phyloP scores from a whole-genome alignment of 2,329 filamentous ascomycete species.

The Coleophoma cylindrospora region DNA sequence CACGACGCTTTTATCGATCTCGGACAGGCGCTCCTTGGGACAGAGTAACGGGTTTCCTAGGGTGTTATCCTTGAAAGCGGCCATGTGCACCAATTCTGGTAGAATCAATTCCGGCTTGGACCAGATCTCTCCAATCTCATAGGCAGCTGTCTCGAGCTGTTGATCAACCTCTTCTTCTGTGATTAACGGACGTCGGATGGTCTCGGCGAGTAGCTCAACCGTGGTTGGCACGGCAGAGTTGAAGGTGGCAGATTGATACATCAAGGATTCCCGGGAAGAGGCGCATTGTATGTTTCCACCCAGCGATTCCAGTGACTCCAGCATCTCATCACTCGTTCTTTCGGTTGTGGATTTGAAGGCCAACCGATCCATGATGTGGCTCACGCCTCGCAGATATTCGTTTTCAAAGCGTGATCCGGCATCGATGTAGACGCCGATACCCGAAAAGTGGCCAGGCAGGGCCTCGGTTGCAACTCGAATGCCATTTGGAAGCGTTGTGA shows the following conservation, averaged over 20 bases:
- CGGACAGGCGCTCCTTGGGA: conserved; percentile 72
- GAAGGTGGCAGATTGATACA: conserved; percentile 99
- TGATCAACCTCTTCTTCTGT: conserved; percentile 81
- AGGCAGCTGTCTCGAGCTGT: conserved; percentile 87
- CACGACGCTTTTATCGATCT: conserved; percentile 71
- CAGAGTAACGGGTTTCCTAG: conserved; percentile 91
- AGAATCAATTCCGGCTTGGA: conserved; percentile 93
- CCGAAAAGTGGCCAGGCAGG: conserved; percentile 88
- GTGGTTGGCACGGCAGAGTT: conserved; percentile 84
- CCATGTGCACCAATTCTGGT: conserved; percentile 91
- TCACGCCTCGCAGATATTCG: conserved; percentile 76
- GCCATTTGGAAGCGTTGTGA: conserved; percentile 88
- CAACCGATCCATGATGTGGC: conserved; percentile 91
- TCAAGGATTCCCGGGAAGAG: conserved; percentile 89
- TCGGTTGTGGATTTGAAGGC: conserved; percentile 85
- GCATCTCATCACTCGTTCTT: conserved; percentile 74
- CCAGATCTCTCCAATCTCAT: conserved; percentile 98
- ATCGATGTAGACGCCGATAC: conserved; percentile 93
- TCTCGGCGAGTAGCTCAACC: conserved; percentile 83
- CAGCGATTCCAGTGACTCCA: conserved; percentile 80
- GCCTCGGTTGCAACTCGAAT: conserved; percentile 92
- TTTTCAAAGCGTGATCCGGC: conserved; percentile 94
- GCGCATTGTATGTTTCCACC: conserved; percentile 97
- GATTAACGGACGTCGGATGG: conserved; percentile 79
- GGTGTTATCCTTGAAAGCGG: conserved; percentile 93